Base-by-base conservation (phyloP, 2,329 filamentous ascomycete species). In the Ceratocystis lukuohia region DNA sequence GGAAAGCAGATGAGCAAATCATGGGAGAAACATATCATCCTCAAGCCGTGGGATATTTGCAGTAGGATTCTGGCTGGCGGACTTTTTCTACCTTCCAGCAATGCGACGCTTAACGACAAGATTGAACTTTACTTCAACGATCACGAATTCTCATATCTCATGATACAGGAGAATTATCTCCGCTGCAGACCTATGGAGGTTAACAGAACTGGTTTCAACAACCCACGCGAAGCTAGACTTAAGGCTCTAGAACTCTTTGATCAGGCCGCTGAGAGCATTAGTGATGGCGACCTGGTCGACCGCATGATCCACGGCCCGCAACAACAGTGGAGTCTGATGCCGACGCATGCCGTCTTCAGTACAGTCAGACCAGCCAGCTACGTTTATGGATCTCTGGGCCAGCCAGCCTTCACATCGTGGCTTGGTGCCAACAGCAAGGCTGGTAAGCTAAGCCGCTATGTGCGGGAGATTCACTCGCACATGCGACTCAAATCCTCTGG, bases 61-160 rank as follows among this genome's bases (percentile, higher is more conserved):
- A 84, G 88, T 73, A 96, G 96, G 77, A 91, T 99, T 74, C 83
- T 99, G 5, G 90, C 84, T 30, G 87, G 91, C 3, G 90, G 91
- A 46, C 84, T 96, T 76, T 99, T 97, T 76, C 82, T 89, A 28
- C 82, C 86, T 3, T 85, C 86, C 62, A 95, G 91, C 76, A 95
- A 90, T 70, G 80, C 89, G 2, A 96, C 91, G 0, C 79, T 99
- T 45, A 97, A 97, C 74, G 93, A 99, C 75, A 99, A 99, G 80
- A 94, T 95, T 69, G 93, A 99, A 76, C 84, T 99, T 1, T 99
- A 99, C 75, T 99, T 99, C 80, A 97, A 99, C 75, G 94, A 99
- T 72, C 94, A 99, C 73, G 94, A 99, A 72, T 96, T 97, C 77
- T 96, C 91, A 72, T 94, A 87, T 73, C 80, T 99, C 65, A 97